Evolutionary conservation across 306 rosid species (phyloP).

Genomic region (Trichosanthes cucumerina): DNA sequence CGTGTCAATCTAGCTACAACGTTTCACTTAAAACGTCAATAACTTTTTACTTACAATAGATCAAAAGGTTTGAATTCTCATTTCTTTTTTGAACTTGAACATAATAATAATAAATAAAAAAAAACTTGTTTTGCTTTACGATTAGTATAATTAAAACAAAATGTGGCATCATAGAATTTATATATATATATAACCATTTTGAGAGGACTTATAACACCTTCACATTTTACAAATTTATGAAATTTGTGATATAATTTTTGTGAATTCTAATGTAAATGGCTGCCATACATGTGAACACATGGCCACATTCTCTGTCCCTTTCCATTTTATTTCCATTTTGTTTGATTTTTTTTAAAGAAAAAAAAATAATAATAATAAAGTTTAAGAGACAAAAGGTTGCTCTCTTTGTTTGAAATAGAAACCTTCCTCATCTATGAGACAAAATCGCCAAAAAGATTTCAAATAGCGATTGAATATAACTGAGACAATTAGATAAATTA

Average conservation of each 20-base stretch:
- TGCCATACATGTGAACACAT: background rate
- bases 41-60: too few relatives aligned
- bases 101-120: too few relatives aligned
- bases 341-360: background rate
- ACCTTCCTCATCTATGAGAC: background rate
- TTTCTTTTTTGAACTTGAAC: too few relatives aligned
- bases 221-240: background rate
- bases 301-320: background rate
- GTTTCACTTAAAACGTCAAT: too few relatives aligned
- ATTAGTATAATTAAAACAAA: too few relatives aligned
- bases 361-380: background rate
- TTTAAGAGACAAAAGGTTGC: background rate
- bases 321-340: background rate
- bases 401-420: background rate
- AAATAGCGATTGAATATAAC: background rate
- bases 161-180: background rate
- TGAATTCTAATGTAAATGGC: background rate
- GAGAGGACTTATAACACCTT: too few relatives aligned
- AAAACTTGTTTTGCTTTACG: background rate
- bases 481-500: background rate
- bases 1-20: too few relatives aligned
- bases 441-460: background rate
- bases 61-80: too few relatives aligned
- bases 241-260: background rate
- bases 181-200: too few relatives aligned